Conservation (phyloP, 2,329 filamentous ascomycete species). For the Neofusicoccum laricinum region DNA sequence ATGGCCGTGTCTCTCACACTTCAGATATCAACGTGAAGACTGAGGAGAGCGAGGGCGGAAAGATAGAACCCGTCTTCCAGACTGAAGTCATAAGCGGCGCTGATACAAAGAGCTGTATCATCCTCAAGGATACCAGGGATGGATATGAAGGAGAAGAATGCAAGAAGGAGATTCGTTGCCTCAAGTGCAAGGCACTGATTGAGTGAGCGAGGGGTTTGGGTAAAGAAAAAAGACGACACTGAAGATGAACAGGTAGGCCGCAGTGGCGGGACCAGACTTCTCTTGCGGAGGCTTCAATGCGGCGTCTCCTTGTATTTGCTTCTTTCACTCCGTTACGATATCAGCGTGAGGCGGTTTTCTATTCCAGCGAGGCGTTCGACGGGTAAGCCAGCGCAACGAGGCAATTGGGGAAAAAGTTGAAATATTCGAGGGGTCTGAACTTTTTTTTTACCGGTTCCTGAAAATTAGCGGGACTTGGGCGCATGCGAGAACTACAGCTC, state of each 20-base stretch:
- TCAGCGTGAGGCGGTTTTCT: neutral
- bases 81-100: neutral
- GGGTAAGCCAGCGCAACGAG: neutral
- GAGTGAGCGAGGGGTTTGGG: neutral
- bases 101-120: neutral
- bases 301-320: neutral
- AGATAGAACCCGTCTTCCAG: neutral
- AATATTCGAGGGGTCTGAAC: neutral
- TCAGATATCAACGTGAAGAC: neutral
- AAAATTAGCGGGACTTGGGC: neutral
- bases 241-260: too few relatives aligned
- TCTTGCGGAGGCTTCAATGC: neutral
- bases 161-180: neutral
- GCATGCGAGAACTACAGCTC: neutral
- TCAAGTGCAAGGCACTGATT: neutral
- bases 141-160: neutral
- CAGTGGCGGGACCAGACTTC: neutral
- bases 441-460: neutral
- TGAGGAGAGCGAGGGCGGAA: neutral
- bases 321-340: neutral
- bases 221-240: neutral
- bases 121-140: neutral
- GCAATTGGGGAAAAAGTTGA: neutral
- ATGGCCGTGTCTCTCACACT: neutral
- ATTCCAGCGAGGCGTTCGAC: constrained; percentile 4